Evolutionary conservation across 441 rosid genomes (phyloP).

Genomic region (Adansonia rubrostipa): DNA sequence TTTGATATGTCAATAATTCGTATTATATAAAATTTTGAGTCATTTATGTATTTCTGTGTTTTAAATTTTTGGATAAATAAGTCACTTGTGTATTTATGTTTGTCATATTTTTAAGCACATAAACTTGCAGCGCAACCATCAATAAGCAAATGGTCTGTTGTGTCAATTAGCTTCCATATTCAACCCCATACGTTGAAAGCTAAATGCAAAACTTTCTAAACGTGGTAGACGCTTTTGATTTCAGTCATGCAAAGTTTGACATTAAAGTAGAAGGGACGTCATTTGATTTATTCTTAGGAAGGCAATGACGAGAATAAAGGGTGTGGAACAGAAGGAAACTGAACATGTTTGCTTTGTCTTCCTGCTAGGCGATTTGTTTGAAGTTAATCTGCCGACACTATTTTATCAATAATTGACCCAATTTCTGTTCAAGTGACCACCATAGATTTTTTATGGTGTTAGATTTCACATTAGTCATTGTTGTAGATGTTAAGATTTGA

Average conservation of each 20-base stretch:
- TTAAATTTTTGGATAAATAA: too few species aligned
- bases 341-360: background rate
- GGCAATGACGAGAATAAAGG: background rate
- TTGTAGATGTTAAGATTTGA: too few species aligned
- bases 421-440: background rate
- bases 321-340: too few species aligned
- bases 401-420: background rate
- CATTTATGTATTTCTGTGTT: too few species aligned
- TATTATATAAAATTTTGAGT: too few species aligned
- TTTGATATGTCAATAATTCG: too few species aligned
- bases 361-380: background rate
- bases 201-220: background rate
- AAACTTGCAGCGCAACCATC: background rate
- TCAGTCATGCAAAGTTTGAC: background rate
- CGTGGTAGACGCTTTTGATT: background rate
- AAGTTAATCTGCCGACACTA: background rate
- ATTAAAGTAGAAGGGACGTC: background rate
- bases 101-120: background rate
- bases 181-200: background rate
- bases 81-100: too few species aligned
- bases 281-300: background rate
- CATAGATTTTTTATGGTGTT: too few species aligned
- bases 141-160: slow-evolving; percentile 11
- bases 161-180: slow-evolving; percentile 20
- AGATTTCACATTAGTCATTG: too few species aligned